A percentile compares a stretch with the other conserved stretches of the same genome.
Conservation (phyloP, 139 green algal species). For the Desmodesmus armatus region DNA sequence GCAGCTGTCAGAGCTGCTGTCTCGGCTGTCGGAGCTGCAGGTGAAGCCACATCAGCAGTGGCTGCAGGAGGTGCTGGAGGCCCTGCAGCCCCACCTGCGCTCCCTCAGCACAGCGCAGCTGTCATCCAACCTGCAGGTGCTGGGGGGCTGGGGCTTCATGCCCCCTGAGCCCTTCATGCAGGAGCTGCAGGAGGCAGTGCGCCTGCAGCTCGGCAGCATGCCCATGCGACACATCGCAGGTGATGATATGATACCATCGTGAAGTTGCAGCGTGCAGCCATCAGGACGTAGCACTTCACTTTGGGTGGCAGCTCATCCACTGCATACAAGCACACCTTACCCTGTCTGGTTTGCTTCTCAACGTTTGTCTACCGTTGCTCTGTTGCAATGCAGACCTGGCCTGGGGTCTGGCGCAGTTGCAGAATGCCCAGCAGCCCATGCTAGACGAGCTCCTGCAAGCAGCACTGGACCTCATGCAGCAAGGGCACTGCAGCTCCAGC, state of each 20-base stretch:
- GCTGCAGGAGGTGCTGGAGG: conserved; percentile 38
- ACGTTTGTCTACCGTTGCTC: no score
- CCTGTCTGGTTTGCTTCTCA: no score
- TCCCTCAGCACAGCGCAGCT: conserved; percentile 23
- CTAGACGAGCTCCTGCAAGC: not conserved
- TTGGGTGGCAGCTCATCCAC: no score
- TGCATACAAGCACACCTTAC: no score
- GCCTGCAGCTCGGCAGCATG: conserved; percentile 5
- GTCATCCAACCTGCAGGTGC: conserved; percentile 15
- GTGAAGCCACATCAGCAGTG: conserved; percentile 32
- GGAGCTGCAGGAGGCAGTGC: not conserved
- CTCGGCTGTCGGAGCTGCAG: conserved; percentile 35
- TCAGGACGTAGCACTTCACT: no score
- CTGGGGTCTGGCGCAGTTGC: conserved; percentile 24
- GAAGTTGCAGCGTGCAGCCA: no score
- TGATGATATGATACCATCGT: no score
- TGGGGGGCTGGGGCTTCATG: conserved; percentile 15
- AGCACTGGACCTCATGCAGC: conserved; percentile 14
- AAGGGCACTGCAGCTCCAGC: no score
- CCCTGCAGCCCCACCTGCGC: conserved; percentile 9
- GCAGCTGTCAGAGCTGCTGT: conserved; percentile 43
- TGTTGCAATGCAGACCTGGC: no score
- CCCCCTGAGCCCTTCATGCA: conserved; percentile 32
- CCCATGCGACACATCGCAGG: conserved; percentile 4
- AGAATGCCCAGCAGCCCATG: not conserved